Conservation (phyloP, 805 yeast species). For the Tetrapisispora fleetii region DNA sequence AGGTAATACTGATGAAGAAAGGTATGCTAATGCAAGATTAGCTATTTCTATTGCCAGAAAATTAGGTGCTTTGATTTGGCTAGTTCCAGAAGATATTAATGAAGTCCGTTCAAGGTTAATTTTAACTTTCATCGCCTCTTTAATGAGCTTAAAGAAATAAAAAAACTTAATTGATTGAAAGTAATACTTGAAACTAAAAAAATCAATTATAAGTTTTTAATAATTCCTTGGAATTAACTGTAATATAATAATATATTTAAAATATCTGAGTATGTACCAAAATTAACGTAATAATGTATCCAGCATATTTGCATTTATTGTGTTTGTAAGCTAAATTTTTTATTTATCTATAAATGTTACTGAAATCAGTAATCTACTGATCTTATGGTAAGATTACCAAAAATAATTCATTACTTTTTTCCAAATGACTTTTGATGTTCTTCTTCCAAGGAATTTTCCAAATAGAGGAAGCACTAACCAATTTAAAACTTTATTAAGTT, state of each 20-base stretch:
- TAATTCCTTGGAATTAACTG: neutral
- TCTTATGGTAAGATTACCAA: slow-evolving; percentile 6
- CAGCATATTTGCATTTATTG: neutral
- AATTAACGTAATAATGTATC: neutral
- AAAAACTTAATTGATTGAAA: neutral
- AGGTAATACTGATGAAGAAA: slow-evolving; percentile 74
- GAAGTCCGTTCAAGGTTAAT: slow-evolving; percentile 93
- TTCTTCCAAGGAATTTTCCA: slow-evolving; percentile 60
- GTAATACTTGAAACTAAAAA: neutral
- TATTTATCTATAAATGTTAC: neutral
- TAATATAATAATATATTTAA: neutral
- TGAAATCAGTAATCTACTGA: neutral
- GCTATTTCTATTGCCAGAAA: slow-evolving; percentile 98
- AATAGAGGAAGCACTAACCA: slow-evolving; percentile 54
- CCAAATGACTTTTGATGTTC: slow-evolving; percentile 38
- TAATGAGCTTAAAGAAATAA: slow-evolving; percentile 57
- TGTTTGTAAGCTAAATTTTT: neutral
- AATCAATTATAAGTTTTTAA: neutral
- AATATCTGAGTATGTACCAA: neutral
- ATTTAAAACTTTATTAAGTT: slow-evolving; percentile 46
- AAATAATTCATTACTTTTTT: slow-evolving; percentile 15
- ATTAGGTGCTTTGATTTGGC: slow-evolving; percentile 94
- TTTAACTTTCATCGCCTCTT: slow-evolving; percentile 87
- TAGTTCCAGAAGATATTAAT: slow-evolving; percentile 98
- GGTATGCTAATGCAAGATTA: slow-evolving; percentile 87